Base-by-base conservation (phyloP, 2,329 filamentous ascomycete genomes). In the Aspergillus persii region DNA sequence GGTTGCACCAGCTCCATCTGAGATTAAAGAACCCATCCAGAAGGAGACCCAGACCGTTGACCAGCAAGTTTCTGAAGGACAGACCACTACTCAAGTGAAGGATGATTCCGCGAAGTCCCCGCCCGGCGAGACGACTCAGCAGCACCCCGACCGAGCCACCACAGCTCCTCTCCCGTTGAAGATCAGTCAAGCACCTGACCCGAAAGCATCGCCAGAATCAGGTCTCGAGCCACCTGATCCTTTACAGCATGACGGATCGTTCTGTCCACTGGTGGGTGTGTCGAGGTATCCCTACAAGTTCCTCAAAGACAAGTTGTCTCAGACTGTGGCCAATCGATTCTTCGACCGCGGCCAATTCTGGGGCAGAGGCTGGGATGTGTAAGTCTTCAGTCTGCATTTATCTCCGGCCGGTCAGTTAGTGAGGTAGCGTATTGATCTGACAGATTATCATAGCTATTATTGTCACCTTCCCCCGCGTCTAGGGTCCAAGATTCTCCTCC, bases 351-450 rank as follows among this genome's bases (percentile, higher is more conserved):
- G 74, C 2, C 73, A 79, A 54, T 78, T 81, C 63, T 84, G 83
- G 66, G 75, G 79, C 2, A 82, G 85, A 59, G 69, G 78, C 9
- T 96, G 92, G 92, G 87, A 94, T 62, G 77, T 96, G 90, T 95
- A 80, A 81, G 88, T 81, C 3, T 58, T 53, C 50, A 49, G 15
- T 4, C 2, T 50, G 18, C 33, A 54, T 36, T 5, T 6, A 23
- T 46, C 12, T 23, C 18, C 18, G 18, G 15, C 30, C 29, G 2
- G 30, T 31, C 30, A 31, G 7, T 33, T 36, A 23, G 18, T 23
- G 18, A 23, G 18, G 18, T 23, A 23, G 33, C 33, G 7, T 12
- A 18, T 9, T 39, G 23, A 54, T 57, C 50, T 48, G 23, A 53
- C 26, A 9, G 41, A 8, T 29, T 31, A 7, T 53, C 5, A 29